Evolutionary conservation across 2,329 filamentous ascomycete genomes (phyloP), one percentile per base, ranked within the genome.

Genomic region (Massarina eburnea): DNA sequence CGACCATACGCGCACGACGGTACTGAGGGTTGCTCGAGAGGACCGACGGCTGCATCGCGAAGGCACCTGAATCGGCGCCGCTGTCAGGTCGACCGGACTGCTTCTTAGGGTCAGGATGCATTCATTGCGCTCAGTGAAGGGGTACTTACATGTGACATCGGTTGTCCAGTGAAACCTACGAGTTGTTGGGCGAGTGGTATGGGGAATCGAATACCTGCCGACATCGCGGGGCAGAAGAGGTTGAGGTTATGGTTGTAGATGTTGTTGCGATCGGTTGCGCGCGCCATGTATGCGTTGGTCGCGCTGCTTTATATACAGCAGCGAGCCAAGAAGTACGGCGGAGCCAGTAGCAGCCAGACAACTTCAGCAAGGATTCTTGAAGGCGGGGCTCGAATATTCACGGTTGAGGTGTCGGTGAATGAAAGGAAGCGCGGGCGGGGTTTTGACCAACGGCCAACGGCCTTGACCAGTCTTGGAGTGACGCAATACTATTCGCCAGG

Each of bases 381-480:
- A 4, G 7, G 27, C 27, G 12, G 27, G 9, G 12, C 3, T 37
- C 19, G 18, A 26, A 29, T n/a, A n/a, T 30, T 42, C 44, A 45
- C 43, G n/a, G 30, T 17, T 3, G 47, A 22, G 42, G 44, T 45
- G 40, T 57, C 62, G 12, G 12, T 14, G 27, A 14, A 14, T 30
- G 27, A 30, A 30, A 14, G 27, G 27, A 14, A 54, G 48, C 27
- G 44, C 27, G 41, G 46, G 26, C 47, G 39, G 49, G 41, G 39
- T 45, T 50, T 32, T 45, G 17, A 45, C 45, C 37, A 48, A 34
- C 43, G 39, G 39, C 46, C 45, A 45, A 51, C 39, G 47, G 40
- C 42, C 40, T 55, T 43, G 46, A 51, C 51, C 36, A 58, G 55
- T 57, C 55, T 60, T 52, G 37, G 41, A 40, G 37, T 43, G 41